These are phyloP conservation scores for Pulveroboletus sp. DNA, from an alignment of 1,284 basidiomycete species.

Conservation along the genomic window DNA sequence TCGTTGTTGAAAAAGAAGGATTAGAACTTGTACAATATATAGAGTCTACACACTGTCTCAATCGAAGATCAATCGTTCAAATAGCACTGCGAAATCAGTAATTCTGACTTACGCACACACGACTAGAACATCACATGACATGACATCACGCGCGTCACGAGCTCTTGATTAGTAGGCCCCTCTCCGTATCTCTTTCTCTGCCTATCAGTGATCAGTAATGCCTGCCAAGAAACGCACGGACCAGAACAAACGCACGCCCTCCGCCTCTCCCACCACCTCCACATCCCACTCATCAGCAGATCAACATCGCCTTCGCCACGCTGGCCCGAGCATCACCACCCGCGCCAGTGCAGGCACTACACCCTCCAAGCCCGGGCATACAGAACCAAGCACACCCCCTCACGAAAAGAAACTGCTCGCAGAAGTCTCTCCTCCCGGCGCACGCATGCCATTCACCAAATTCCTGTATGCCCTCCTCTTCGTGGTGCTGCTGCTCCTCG, in stretches of 20 bases:
- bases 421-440: slow-evolving; percentile 3
- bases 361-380: slow-evolving; percentile 1
- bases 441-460: slow-evolving; percentile 11
- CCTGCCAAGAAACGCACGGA: slow-evolving; percentile 24
- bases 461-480: slow-evolving; percentile 18
- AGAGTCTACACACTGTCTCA: slow-evolving; percentile 8
- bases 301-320: slow-evolving; percentile 22
- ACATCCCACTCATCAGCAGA: slow-evolving; percentile 12
- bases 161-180: neutral
- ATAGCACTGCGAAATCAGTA: neutral
- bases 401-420: neutral
- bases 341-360: neutral
- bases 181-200: neutral
- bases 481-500: slow-evolving; percentile 17
- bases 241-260: slow-evolving; percentile 6
- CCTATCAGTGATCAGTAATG: slow-evolving; percentile 14
- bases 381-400: neutral
- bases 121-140: slow-evolving; percentile 20
- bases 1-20: slow-evolving; percentile 31
- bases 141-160: slow-evolving; percentile 20
- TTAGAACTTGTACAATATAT: slow-evolving; percentile 20
- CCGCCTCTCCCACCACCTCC: slow-evolving; percentile 14
- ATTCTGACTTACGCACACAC: neutral
- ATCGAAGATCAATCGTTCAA: neutral
- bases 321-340: slow-evolving; percentile 19